Evolutionary conservation across 192 early-diverging fungal genomes (phyloP), one percentile per base, ranked within the genome.

Genomic region (Mortierella alpina): DNA sequence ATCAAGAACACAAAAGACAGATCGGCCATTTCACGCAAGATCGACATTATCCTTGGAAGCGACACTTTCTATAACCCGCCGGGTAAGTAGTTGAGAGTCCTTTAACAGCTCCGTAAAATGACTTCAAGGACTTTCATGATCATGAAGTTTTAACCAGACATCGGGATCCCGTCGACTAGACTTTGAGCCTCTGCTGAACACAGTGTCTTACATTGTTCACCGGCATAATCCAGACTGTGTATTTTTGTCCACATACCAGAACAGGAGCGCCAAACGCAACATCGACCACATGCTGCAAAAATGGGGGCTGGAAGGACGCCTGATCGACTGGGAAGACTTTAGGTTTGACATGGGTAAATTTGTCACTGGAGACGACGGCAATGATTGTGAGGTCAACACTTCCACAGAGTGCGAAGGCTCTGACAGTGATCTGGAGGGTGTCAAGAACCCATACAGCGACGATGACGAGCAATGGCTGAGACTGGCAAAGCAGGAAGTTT

Each of bases 211-310:
- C 59, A 75, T 93, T 42, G 85, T 94, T 20, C 67, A 77, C n/a
- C 70, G 73, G 13, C 86, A 88, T 54, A 88, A 87, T 48, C 84
- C 79, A 39, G 63, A 83, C 4, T 86, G 88, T 50, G 68, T 73
- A 13, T 94, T 94, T 60, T 53, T 93, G 10, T 92, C 92, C 4
- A 85, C 92, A 1, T 95, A 95, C 68, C 93, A 95, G 65, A 88
- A 94, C 63, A 64, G 94, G 63, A 90, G 87, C 63, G 85, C 90
- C 40, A 86, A 88, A 63, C 84, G 92, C 23, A 87, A 87, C 23
- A 87, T 94, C n/a, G 85, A 90, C 57, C 86, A 84, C 39, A 52
- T 92, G 39, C 59, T 94, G 41, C 86, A 88, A 47, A 90, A 89
- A 54, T 93, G 90, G 88, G 83, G 75, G 0, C 70, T 93, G 7